Evolutionary conservation across 1,284 basidiomycete genomes (phyloP).

Genomic region (Thecaphora frezii): DNA sequence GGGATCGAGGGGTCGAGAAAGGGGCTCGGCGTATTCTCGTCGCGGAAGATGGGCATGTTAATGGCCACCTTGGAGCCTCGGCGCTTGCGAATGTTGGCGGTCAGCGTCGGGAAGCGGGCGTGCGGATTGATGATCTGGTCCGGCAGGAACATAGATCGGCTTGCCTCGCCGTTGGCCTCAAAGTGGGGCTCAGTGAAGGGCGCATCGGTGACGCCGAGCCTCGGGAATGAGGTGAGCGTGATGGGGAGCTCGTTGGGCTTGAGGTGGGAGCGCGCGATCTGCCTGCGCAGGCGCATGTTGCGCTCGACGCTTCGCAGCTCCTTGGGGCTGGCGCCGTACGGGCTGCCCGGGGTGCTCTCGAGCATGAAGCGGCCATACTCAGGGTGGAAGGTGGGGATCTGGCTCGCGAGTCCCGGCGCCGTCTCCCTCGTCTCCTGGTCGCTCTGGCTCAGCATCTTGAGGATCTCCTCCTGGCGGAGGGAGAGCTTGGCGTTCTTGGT

Average conservation of each 20-base stretch:
- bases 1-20: conserved; percentile 89
- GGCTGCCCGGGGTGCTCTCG: conserved; percentile 92
- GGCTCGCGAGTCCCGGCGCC: conserved; percentile 65
- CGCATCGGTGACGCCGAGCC: conserved; percentile 77
- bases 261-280: conserved; percentile 80
- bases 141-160: conserved; percentile 88
- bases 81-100: conserved; percentile 88
- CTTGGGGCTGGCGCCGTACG: conserved; percentile 81
- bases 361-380: conserved; percentile 99
- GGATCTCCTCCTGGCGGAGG: conserved; percentile 88
- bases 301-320: conserved; percentile 86
- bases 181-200: conserved; percentile 87
- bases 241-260: conserved; percentile 83
- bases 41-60: conserved; percentile 90
- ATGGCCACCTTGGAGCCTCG: conserved; percentile 92
- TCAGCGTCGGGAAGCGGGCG: conserved; percentile 94
- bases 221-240: conserved; percentile 92
- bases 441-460: conserved; percentile 69
- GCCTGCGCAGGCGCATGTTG: conserved; percentile 86
- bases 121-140: conserved; percentile 96
- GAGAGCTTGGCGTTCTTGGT: conserved; percentile 82
- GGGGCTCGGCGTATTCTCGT: conserved; percentile 80
- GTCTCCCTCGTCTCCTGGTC: conserved; percentile 67
- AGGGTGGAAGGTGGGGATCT: conserved; percentile 88
- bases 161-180: conserved; percentile 75